A percentile compares a stretch with the other conserved stretches of the same genome.
Conservation (phyloP, 2,329 filamentous ascomycete species). For the Colletotrichum tabaci region DNA sequence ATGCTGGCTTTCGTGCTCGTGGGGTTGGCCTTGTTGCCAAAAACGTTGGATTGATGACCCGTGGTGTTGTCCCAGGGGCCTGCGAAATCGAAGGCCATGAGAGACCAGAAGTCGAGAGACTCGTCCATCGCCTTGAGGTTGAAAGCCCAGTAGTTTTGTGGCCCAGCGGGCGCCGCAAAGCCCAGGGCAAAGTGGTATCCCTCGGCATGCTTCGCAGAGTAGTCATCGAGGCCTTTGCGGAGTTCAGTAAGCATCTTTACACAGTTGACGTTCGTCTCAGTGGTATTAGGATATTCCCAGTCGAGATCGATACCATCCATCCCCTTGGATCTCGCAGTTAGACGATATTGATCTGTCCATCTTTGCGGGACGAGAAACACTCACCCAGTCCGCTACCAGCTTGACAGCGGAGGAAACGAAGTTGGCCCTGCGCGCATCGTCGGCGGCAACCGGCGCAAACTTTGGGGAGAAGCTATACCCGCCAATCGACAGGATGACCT, state of each 20-base stretch:
- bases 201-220: slow-evolving; percentile 56
- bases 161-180: slow-evolving; percentile 64
- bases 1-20: slow-evolving; percentile 78
- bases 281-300: slow-evolving; percentile 55
- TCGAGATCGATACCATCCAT: slow-evolving; percentile 66
- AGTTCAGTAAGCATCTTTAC: slow-evolving; percentile 59
- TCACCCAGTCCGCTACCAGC: slow-evolving; percentile 76
- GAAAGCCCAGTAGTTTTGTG: slow-evolving; percentile 64
- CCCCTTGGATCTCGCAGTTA: slow-evolving; percentile 57
- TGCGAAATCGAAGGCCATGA: slow-evolving; percentile 80
- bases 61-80: slow-evolving; percentile 75
- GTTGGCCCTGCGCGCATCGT: slow-evolving; percentile 69
- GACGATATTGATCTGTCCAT: not conserved
- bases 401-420: slow-evolving; percentile 81
- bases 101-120: slow-evolving; percentile 71
- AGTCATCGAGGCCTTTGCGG: slow-evolving; percentile 60
- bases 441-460: slow-evolving; percentile 78
- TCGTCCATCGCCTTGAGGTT: slow-evolving; percentile 67
- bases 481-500: slow-evolving; percentile 84
- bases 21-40: slow-evolving; percentile 64
- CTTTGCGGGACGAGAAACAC: not conserved
- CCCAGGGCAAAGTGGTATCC: slow-evolving; percentile 65
- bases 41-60: slow-evolving; percentile 81
- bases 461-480: slow-evolving; percentile 88
- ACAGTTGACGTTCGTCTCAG: slow-evolving; percentile 56